Evolutionary conservation across 306 rosid species (phyloP), one percentile per base, ranked within the genome.

Genomic region (Citrullus mucosospermus): DNA sequence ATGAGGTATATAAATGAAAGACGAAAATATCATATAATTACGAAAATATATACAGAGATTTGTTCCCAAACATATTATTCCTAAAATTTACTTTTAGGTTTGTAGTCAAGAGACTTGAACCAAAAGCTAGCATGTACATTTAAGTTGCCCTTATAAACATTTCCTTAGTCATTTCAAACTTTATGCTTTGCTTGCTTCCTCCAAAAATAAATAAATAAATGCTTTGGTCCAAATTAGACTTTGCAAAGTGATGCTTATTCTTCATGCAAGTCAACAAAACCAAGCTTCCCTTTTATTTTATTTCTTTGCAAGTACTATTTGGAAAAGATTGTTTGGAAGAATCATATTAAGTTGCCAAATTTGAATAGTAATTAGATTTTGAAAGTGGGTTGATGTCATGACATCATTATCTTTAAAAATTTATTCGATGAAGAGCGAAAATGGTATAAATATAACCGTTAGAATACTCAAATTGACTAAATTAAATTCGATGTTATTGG

Each of bases 261-360:
- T 71, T 15, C 60, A 72, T 72, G 60, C 77, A 72, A 72, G 77
- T 72, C 77, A 72, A 72, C 77, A 72, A 72, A 44, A 22, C 60
- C 25, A 73, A 30, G 15, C 44, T 30, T 48, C 7, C 51, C 5
- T 6, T 66, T 18, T 6, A 0, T 13, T 61, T 7, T 34, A 6
- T 34, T 32, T 68, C 16, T 20, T 68, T 43, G 76, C 57, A 71
- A 71, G 43, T 28, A 25, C 22, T 71, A 48, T 48, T 44, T 71
- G 41, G 76, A 46, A 46, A 71, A 71, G 76, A 22, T 71, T 20
- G 76, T 44, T 20, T 44, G 36, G 20, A 69, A 69, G 75, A 69
- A 69, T 25, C 28, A 25, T 69, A 69, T 44, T 30, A 11, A 69
- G 75, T 70, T 25, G 25, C 76, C 76, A 12, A 22, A 48, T 25